phyloP scores from a whole-genome alignment of 2,329 filamentous ascomycete species.

The Paecilomyces sp. region DNA sequence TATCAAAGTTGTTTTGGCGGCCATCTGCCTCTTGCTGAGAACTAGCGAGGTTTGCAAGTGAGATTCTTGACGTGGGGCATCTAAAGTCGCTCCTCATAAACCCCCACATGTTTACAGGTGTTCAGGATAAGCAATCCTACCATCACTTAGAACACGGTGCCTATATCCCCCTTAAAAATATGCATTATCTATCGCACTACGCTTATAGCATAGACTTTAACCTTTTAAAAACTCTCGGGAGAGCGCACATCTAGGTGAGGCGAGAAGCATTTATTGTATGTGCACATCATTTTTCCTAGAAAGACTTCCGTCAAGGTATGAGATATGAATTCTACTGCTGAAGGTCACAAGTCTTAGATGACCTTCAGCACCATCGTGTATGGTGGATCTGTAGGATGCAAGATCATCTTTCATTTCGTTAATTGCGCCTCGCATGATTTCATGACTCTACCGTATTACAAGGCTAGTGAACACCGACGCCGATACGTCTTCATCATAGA shows the following conservation, averaged over 20 bases:
- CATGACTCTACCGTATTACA: slow-evolving; percentile 20
- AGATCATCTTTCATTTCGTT: slow-evolving; percentile 1
- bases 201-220: neutral
- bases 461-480: slow-evolving; percentile 11
- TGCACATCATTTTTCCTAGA: neutral
- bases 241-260: neutral
- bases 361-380: neutral
- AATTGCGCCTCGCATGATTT: slow-evolving; percentile 13
- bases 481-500: slow-evolving; percentile 54
- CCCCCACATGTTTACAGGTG: neutral
- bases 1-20: neutral
- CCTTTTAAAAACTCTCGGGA: neutral
- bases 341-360: neutral
- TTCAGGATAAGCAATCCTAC: neutral
- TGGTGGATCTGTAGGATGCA: neutral
- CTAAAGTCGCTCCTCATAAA: neutral
- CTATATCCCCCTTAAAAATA: neutral
- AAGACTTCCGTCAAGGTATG: neutral
- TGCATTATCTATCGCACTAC: neutral
- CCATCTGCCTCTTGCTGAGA: neutral
- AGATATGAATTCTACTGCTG: neutral
- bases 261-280: neutral
- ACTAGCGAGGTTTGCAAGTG: neutral
- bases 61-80: neutral
- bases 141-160: neutral